Conservation (phyloP, 148 eudicot species). For the Camellia japonica region DNA sequence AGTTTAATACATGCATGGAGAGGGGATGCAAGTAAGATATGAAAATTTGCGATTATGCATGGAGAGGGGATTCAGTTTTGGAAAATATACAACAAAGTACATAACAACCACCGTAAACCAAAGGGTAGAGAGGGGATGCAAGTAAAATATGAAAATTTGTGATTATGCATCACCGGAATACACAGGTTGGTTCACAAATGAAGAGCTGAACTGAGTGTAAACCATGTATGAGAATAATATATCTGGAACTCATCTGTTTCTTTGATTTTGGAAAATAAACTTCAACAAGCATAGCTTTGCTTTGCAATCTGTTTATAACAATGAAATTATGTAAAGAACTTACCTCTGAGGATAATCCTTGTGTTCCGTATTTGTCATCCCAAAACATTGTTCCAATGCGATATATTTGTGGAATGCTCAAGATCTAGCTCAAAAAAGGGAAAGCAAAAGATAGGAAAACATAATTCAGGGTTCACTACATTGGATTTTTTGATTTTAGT, state of each 20-base stretch:
- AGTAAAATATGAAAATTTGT: not conserved
- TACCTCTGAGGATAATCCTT: conserved; percentile 94
- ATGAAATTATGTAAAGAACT: conserved; percentile 1
- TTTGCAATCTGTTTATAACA: not conserved
- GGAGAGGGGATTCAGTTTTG: not conserved
- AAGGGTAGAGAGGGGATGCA: not conserved
- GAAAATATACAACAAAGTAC: not conserved
- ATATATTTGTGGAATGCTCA: conserved; percentile 91
- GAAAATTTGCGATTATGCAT: not conserved
- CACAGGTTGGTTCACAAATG: not conserved
- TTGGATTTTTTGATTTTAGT: not conserved
- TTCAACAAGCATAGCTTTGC: not conserved
- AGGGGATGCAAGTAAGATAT: not conserved
- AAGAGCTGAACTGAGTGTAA: not conserved
- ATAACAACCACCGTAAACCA: not conserved
- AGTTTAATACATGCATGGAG: not conserved
- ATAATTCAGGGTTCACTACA: not conserved
- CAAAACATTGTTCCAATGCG: conserved; percentile 99
- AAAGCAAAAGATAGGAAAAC: not conserved
- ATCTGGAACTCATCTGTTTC: not conserved
- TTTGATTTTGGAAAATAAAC: not conserved
- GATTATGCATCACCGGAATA: not conserved
- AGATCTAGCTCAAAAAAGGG: conserved; percentile 40
- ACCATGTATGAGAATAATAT: not conserved
- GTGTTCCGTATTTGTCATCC: conserved; percentile 98